Conservation (phyloP, 306 rosid genomes). For the Quercus mongolica region DNA sequence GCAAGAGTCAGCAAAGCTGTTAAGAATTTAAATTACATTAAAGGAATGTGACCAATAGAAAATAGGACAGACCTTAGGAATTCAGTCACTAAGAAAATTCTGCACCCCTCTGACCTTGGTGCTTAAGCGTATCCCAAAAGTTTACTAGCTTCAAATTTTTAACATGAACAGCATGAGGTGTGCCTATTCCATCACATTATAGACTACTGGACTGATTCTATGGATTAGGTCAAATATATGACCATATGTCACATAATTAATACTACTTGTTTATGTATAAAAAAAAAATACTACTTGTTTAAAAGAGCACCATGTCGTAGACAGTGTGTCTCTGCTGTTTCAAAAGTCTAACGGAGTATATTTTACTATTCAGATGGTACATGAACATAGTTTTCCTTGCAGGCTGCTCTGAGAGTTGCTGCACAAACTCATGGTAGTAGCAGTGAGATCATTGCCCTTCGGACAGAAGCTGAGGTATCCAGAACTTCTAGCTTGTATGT, state of each 20-base stretch:
- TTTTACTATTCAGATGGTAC: neutral
- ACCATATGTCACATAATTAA: neutral
- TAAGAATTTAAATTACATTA: neutral
- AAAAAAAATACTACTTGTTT: neutral
- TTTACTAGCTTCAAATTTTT: neutral
- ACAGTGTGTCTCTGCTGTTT: neutral
- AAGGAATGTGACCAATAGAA: neutral
- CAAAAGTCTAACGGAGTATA: neutral
- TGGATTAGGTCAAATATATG: neutral
- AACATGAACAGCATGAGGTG: neutral
- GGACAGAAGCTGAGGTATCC: slow-evolving; percentile 82
- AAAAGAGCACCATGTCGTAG: neutral
- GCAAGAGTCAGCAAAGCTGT: neutral
- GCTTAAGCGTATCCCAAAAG: neutral
- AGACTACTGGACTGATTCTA: neutral
- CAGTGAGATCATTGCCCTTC: slow-evolving; percentile 36
- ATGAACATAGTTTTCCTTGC: slow-evolving; percentile 19
- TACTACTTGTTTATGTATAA: neutral
- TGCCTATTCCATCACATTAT: neutral
- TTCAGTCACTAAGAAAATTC: neutral
- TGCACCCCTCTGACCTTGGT: neutral
- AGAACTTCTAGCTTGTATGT: slow-evolving; percentile 48
- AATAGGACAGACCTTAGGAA: neutral
- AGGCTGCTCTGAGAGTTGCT: slow-evolving; percentile 78
- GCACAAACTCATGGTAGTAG: slow-evolving; percentile 46